phyloP scores from a whole-genome alignment of 352 stramenopile genomes.

The Globisporangium polare region DNA sequence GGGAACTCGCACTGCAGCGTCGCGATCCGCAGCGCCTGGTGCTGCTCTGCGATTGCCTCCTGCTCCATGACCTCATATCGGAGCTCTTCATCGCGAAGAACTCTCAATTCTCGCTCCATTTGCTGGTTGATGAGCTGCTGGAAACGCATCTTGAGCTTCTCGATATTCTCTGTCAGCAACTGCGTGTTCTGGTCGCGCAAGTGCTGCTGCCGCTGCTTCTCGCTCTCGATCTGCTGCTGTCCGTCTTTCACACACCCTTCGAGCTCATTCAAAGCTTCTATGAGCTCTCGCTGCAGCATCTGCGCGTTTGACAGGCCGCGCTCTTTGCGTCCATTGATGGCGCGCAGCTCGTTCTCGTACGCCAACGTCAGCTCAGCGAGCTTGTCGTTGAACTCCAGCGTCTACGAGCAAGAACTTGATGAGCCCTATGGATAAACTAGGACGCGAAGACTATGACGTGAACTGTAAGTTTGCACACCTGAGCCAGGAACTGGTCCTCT shows the following conservation, averaged over 20 bases:
- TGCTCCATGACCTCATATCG: constrained; percentile 44
- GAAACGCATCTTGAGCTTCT: constrained; percentile 28
- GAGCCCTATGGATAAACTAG: no score
- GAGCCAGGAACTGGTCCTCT: constrained; percentile 45
- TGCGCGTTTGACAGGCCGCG: constrained; percentile 40
- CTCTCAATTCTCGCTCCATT: constrained; percentile 18
- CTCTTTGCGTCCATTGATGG: constrained; percentile 37
- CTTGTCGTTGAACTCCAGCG: constrained; percentile 64
- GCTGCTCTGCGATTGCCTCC: constrained; percentile 39
- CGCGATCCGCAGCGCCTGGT: constrained; percentile 29
- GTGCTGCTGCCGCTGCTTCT: constrained; percentile 40
- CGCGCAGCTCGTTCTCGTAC: constrained; percentile 56
- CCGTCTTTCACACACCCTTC: constrained; percentile 43
- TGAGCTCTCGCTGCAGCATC: constrained; percentile 62
- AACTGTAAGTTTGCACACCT: no score
- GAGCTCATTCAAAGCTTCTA: constrained; percentile 52
- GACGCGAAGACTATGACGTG: no score
- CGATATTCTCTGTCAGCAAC: constrained; percentile 32
- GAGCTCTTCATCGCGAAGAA: constrained; percentile 27
- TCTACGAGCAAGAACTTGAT: constrained; percentile 11
- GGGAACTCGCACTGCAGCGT: constrained; percentile 33
- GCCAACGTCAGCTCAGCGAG: constrained; percentile 45
- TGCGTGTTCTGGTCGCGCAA: constrained; percentile 37
- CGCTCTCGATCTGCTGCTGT: constrained; percentile 34
- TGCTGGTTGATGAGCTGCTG: constrained; percentile 17